phyloP scores from a whole-genome alignment of 2,329 filamentous ascomycete species.

The Bipolaris sorokiniana region DNA sequence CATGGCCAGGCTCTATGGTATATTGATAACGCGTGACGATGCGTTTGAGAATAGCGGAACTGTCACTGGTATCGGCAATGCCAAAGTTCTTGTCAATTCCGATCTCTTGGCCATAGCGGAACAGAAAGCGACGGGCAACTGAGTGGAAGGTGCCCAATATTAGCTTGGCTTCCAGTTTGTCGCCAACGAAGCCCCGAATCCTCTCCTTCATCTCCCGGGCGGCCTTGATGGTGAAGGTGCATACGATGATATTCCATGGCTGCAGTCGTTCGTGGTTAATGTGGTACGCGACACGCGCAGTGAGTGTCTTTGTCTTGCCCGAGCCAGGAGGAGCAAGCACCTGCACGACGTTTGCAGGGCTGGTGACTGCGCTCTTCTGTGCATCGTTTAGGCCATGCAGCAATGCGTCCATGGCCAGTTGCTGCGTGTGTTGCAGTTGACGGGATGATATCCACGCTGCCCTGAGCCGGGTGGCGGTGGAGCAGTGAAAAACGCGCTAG shows the following conservation, averaged over 20 bases:
- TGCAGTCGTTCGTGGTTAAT: constrained; percentile 73
- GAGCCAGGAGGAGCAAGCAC: constrained; percentile 69
- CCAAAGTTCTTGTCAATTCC: constrained; percentile 83
- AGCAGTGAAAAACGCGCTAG: constrained; percentile 12
- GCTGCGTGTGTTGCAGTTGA: constrained; percentile 14
- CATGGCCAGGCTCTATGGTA: constrained; percentile 70
- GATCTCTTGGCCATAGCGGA: constrained; percentile 82
- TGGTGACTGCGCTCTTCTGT: constrained; percentile 69
- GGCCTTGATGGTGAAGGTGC: constrained; percentile 96
- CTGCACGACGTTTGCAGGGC: constrained; percentile 64
- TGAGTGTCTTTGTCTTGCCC: constrained; percentile 95
- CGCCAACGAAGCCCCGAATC: constrained; percentile 80
- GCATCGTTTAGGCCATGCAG: constrained; percentile 68
- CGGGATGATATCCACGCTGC: not conserved
- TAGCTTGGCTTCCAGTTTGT: constrained; percentile 74
- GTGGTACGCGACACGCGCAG: constrained; percentile 88
- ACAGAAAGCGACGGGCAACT: constrained; percentile 83
- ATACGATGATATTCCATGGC: constrained; percentile 89
- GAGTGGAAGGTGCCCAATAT: constrained; percentile 95
- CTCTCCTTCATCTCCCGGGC: constrained; percentile 91
- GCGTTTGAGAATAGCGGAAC: constrained; percentile 76
- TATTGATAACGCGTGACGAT: constrained; percentile 78
- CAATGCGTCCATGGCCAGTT: constrained; percentile 58
- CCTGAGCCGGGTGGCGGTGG: not conserved
- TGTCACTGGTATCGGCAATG: constrained; percentile 87